Conservation (phyloP, 345 rosid genomes). For the Gossypium stocksii region DNA sequence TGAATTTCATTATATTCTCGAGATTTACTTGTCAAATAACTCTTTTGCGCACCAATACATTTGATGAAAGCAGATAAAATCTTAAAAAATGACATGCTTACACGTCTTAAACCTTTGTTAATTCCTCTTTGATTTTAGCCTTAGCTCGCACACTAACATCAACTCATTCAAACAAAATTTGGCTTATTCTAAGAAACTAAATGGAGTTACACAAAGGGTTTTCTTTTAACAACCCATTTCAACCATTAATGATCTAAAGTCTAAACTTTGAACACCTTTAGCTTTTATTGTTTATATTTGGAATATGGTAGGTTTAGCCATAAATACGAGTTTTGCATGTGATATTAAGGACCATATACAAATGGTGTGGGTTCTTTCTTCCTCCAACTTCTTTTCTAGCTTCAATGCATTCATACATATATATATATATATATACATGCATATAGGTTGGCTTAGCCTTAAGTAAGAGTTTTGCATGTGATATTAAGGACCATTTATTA, state of each 20-base stretch:
- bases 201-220: neutral
- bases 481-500: neutral
- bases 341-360: neutral
- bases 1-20: too few relatives aligned
- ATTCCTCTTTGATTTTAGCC: too few relatives aligned
- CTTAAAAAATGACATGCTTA: too few relatives aligned
- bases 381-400: neutral
- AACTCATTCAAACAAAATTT: too few relatives aligned
- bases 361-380: neutral
- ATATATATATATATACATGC: neutral
- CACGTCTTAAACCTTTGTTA: too few relatives aligned
- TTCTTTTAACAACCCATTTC: neutral
- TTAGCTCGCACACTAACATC: too few relatives aligned
- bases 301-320: constrained; percentile 18
- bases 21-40: too few relatives aligned
- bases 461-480: constrained; percentile 6
- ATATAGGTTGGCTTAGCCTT: neutral
- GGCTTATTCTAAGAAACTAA: neutral
- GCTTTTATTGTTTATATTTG: constrained; percentile 11
- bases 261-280: neutral
- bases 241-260: neutral
- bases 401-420: neutral
- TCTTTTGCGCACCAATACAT: too few relatives aligned
- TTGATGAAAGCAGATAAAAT: too few relatives aligned
- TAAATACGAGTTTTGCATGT: constrained; percentile 7